A percentile compares a stretch with the other conserved stretches of the same genome.
These are phyloP conservation scores for Toxoplasma gondii DNA, from an alignment of 169 alveolate genomes.

Conservation along the genomic window DNA sequence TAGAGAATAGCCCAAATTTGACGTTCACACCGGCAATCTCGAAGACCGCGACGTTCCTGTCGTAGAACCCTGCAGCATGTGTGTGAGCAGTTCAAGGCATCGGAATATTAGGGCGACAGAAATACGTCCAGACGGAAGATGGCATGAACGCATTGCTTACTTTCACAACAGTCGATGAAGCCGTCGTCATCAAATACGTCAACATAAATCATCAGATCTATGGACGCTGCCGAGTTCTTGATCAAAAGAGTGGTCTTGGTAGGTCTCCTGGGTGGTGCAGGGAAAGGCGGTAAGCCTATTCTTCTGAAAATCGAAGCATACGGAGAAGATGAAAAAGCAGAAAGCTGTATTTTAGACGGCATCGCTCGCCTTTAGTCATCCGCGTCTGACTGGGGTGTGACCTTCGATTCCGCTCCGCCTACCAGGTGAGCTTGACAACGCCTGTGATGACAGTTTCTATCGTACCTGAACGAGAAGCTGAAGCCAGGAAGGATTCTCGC, in stretches of 20 bases:
- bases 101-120: neutral
- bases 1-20: slow-evolving; percentile 32
- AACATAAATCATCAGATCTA: slow-evolving; percentile 41
- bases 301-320: slow-evolving; percentile 29
- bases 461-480: slow-evolving; percentile 54
- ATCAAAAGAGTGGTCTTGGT: slow-evolving; percentile 2
- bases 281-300: slow-evolving; percentile 56
- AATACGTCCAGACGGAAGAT: neutral
- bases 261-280: slow-evolving; percentile 56
- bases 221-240: slow-evolving; percentile 27
- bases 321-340: neutral
- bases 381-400: too few species aligned
- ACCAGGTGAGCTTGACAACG: too few species aligned
- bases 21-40: slow-evolving; percentile 41
- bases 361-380: neutral
- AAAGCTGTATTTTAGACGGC: neutral
- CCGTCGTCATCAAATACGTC: slow-evolving; percentile 62
- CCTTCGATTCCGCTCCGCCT: too few species aligned
- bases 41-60: slow-evolving; percentile 27
- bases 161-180: slow-evolving; percentile 54
- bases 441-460: neutral
- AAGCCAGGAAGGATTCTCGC: slow-evolving; percentile 42
- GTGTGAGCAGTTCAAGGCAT: neutral
- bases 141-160: neutral
- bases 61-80: slow-evolving; percentile 41